phyloP scores from a whole-genome alignment of 495 filamentous ascomycete genomes.

The Recurvomyces mirabilis region DNA sequence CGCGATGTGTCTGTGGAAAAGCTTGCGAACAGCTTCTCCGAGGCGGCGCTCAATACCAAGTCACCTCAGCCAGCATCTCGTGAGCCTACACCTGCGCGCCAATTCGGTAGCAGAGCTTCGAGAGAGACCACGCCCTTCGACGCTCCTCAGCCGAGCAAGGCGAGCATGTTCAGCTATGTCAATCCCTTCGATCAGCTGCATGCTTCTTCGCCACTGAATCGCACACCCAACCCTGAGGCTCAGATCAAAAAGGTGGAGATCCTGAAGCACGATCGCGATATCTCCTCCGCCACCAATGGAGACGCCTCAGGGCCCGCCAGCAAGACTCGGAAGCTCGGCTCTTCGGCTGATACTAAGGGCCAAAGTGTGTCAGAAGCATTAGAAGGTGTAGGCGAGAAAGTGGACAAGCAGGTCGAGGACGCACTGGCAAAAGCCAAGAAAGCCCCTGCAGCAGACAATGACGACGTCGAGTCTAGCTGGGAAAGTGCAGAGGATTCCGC shows the following conservation, averaged over 20 bases:
- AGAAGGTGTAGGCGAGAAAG: slow-evolving; percentile 53
- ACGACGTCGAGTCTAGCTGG: slow-evolving; percentile 19
- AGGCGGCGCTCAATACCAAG: not conserved
- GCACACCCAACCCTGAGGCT: slow-evolving; percentile 31
- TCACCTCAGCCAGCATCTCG: not conserved
- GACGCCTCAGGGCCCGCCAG: slow-evolving; percentile 16
- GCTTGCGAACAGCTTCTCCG: slow-evolving; percentile 8
- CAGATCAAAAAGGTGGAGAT: slow-evolving; percentile 29
- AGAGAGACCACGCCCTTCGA: slow-evolving; percentile 23
- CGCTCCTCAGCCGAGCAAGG: slow-evolving; percentile 32
- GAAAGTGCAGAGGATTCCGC: slow-evolving; percentile 39
- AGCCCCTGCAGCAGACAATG: not conserved
- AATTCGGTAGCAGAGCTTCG: slow-evolving; percentile 31
- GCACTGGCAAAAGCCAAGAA: slow-evolving; percentile 44
- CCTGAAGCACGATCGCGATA: slow-evolving; percentile 27
- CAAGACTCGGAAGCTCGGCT: slow-evolving; percentile 26
- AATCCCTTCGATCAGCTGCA: slow-evolving; percentile 72
- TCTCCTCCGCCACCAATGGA: slow-evolving; percentile 17
- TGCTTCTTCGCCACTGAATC: slow-evolving; percentile 52
- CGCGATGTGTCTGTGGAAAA: slow-evolving; percentile 2
- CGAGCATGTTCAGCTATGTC: slow-evolving; percentile 56
- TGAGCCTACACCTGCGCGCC: slow-evolving; percentile 29
- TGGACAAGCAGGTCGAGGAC: slow-evolving; percentile 57
- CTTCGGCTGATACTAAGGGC: slow-evolving; percentile 22
- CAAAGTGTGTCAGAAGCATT: slow-evolving; percentile 54